phyloP scores from a whole-genome alignment of 1,284 basidiomycete species.

The Apiotrichum veenhuisii region DNA sequence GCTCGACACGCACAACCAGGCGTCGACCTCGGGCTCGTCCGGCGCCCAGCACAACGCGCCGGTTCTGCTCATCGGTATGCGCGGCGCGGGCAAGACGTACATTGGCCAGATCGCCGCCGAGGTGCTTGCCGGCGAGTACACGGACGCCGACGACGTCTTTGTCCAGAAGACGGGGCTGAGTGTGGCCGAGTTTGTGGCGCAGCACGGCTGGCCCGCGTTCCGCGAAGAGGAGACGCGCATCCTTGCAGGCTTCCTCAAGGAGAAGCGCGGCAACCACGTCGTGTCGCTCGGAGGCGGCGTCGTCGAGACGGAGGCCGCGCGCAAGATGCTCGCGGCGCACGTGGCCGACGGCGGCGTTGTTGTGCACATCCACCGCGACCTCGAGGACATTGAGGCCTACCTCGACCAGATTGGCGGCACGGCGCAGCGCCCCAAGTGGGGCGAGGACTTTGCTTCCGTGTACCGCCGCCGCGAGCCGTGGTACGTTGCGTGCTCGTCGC shows the following conservation, averaged over 20 bases:
- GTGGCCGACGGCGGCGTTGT: constrained; percentile 61
- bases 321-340: constrained; percentile 68
- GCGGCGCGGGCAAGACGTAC: constrained; percentile 92
- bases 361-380: constrained; percentile 66
- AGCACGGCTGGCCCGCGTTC: constrained; percentile 74
- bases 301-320: constrained; percentile 75
- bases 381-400: constrained; percentile 70
- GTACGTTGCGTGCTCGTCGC: constrained; percentile 79
- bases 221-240: constrained; percentile 60
- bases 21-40: constrained; percentile 51
- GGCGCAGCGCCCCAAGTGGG: constrained; percentile 75
- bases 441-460: constrained; percentile 74
- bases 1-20: constrained; percentile 51
- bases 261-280: constrained; percentile 62
- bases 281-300: constrained; percentile 93
- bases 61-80: constrained; percentile 90
- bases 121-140: constrained; percentile 68
- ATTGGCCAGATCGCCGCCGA: constrained; percentile 75
- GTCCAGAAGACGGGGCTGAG: constrained; percentile 61
- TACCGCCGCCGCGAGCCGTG: constrained; percentile 78
- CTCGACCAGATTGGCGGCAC: constrained; percentile 62
- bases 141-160: constrained; percentile 86
- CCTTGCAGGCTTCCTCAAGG: constrained; percentile 61
- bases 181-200: constrained; percentile 72
- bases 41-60: constrained; percentile 51